Evolutionary conservation across 441 rosid genomes (phyloP).

Genomic region (Croton setiger): DNA sequence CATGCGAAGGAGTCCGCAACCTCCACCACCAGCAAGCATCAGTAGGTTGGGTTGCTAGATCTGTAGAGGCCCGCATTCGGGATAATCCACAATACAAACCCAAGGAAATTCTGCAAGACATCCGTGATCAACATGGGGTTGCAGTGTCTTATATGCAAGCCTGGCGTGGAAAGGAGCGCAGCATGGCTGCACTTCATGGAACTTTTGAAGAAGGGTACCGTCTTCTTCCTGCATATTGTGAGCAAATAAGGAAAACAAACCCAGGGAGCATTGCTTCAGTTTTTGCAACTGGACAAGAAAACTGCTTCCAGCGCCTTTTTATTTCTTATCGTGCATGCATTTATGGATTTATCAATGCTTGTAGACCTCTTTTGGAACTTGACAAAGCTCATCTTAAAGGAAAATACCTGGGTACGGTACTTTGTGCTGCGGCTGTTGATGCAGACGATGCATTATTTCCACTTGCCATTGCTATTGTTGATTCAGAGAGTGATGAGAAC

Average conservation of each 20-base stretch:
- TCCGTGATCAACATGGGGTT: slow-evolving; percentile 91
- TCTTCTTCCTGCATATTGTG: slow-evolving; percentile 84
- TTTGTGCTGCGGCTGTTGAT: slow-evolving; percentile 91
- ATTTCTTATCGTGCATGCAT: slow-evolving; percentile 81
- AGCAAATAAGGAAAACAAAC: slow-evolving; percentile 73
- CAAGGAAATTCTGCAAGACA: slow-evolving; percentile 86
- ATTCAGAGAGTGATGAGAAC: slow-evolving; percentile 73
- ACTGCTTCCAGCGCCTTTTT: slow-evolving; percentile 89
- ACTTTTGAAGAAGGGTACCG: slow-evolving; percentile 93
- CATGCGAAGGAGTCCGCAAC: slow-evolving; percentile 87
- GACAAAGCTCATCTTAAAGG: slow-evolving; percentile 93
- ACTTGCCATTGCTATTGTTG: slow-evolving; percentile 73
- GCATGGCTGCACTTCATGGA: slow-evolving; percentile 98
- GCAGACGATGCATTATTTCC: slow-evolving; percentile 83
- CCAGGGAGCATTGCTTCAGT: slow-evolving; percentile 88
- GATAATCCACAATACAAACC: slow-evolving; percentile 97
- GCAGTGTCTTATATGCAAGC: slow-evolving; percentile 99
- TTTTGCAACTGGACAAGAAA: slow-evolving; percentile 70
- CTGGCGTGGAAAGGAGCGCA: slow-evolving; percentile 98
- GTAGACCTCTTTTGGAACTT: slow-evolving; percentile 89
- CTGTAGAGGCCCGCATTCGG: slow-evolving; percentile 83
- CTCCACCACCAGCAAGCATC: slow-evolving; percentile 98
- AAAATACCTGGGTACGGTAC: slow-evolving; percentile 73
- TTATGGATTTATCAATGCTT: slow-evolving; percentile 81
- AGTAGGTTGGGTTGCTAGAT: slow-evolving; percentile 99